A percentile compares a stretch with the other conserved stretches of the same genome.
These are phyloP conservation scores for Dendryphion nanum DNA, from an alignment of 2,329 filamentous ascomycete genomes.

Conservation along the genomic window DNA sequence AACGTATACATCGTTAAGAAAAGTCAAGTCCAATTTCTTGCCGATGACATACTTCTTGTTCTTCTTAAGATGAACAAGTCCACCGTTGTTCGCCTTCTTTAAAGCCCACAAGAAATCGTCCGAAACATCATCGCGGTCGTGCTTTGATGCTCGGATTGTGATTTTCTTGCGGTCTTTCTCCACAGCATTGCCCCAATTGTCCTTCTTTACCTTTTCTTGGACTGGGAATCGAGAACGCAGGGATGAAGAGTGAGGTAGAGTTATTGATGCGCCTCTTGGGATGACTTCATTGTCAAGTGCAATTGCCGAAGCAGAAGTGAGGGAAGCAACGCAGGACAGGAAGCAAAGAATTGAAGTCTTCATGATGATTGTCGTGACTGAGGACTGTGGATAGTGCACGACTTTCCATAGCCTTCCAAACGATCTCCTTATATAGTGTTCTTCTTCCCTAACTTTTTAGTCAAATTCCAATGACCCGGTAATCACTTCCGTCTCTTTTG, in stretches of 20 bases:
- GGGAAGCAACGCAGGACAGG: too few species aligned
- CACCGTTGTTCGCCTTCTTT: constrained; percentile 58
- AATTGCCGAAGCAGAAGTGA: not conserved
- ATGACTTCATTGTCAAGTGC: not conserved
- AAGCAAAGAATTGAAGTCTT: too few species aligned
- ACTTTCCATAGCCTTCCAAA: too few species aligned
- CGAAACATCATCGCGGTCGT: constrained; percentile 58
- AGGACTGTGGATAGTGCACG: too few species aligned
- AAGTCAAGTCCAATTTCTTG: constrained; percentile 58
- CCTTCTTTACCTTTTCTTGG: constrained; percentile 15
- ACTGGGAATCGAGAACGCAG: not conserved
- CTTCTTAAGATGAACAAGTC: constrained; percentile 55
- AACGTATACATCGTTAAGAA: constrained; percentile 58
- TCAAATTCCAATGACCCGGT: too few species aligned
- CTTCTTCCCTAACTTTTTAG: too few species aligned
- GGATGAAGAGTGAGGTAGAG: not conserved
- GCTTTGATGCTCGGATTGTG: constrained; percentile 53
- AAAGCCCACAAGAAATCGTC: constrained; percentile 56
- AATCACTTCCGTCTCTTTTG: too few species aligned
- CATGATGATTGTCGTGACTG: too few species aligned
- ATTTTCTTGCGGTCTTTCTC: constrained; percentile 45
- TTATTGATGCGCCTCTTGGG: not conserved
- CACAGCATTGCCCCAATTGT: constrained; percentile 29
- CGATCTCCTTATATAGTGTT: too few species aligned
- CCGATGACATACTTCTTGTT: constrained; percentile 58